phyloP scores from a whole-genome alignment of 768 basidiomycete species.

The Mycena alexandri region DNA sequence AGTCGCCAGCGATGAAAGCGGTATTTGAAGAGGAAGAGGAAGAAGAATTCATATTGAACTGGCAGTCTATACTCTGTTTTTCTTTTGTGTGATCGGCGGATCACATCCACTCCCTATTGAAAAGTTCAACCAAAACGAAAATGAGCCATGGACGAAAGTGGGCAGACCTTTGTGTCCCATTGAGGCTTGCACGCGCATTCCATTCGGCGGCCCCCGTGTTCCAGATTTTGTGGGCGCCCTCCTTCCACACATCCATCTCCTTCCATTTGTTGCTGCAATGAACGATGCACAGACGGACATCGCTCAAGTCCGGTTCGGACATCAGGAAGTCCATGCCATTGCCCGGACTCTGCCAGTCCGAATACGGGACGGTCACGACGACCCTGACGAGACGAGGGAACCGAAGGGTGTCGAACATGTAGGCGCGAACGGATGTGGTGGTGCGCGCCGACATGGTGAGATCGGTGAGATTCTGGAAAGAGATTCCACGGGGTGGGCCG shows the following conservation, averaged over 20 bases:
- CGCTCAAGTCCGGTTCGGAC: slow-evolving; percentile 20
- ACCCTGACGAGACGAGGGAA: slow-evolving; percentile 15
- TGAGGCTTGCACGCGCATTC: slow-evolving; percentile 1
- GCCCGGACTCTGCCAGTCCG: no score
- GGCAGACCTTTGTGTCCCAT: neutral
- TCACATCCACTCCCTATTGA: slow-evolving; percentile 8
- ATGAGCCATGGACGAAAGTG: neutral
- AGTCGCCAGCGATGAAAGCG: slow-evolving; percentile 16
- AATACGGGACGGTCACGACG: slow-evolving; percentile 18
- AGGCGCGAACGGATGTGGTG: neutral
- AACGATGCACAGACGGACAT: slow-evolving; percentile 21
- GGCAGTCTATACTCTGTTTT: no score
- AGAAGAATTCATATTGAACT: no score
- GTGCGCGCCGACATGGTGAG: slow-evolving; percentile 11
- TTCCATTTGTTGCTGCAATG: slow-evolving; percentile 33
- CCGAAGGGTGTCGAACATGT: neutral
- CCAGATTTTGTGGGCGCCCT: slow-evolving; percentile 15
- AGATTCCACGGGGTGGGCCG: slow-evolving; percentile 5
- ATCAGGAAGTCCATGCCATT: slow-evolving; percentile 29
- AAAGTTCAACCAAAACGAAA: neutral
- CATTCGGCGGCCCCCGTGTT: slow-evolving; percentile 27
- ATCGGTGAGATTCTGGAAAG: slow-evolving; percentile 15
- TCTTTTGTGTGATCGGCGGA: no score
- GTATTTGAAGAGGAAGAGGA: slow-evolving; percentile 31
- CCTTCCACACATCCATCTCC: slow-evolving; percentile 30